Percentiles rank a stretch among this genome's conserved stretches.
These are phyloP conservation scores for Besnoitia besnoiti DNA, from an alignment of 169 alveolate genomes.

Conservation along the genomic window DNA sequence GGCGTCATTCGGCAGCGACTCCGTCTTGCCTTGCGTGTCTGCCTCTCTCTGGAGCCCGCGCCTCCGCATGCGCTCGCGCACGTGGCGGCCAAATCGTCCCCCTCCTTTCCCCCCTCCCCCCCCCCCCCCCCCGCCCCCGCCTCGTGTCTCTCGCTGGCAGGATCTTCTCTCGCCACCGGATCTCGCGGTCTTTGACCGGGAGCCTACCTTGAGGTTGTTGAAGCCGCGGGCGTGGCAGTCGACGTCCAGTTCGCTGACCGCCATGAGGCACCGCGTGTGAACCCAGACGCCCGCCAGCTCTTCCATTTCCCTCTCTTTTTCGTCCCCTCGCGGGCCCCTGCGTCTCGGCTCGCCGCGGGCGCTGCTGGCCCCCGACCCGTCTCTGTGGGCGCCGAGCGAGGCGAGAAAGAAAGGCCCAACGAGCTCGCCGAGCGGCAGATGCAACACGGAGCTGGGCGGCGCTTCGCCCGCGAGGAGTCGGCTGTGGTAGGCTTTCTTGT, in stretches of 20 bases:
- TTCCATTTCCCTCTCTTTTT: background rate
- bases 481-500: background rate
- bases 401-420: conserved; percentile 42
- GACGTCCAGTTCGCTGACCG: conserved; percentile 30
- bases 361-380: background rate
- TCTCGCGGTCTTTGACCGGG: background rate
- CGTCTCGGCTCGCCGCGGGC: background rate
- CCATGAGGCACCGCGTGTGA: conserved; percentile 41
- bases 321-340: background rate
- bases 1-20: too few species aligned
- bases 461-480: background rate
- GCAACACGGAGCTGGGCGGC: background rate
- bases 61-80: background rate
- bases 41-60: background rate
- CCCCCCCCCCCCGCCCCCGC: background rate
- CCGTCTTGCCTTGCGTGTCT: background rate
- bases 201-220: conserved; percentile 24
- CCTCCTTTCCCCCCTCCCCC: background rate
- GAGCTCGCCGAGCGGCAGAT: conserved; percentile 31
- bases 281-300: conserved; percentile 23
- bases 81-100: too few species aligned
- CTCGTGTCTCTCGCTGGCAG: background rate
- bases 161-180: background rate
- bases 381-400: background rate
- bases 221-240: conserved; percentile 43